Evolutionary conservation across 129 eudicot genomes (phyloP), one percentile per base, ranked within the genome.

Genomic region (Logfia minima): DNA sequence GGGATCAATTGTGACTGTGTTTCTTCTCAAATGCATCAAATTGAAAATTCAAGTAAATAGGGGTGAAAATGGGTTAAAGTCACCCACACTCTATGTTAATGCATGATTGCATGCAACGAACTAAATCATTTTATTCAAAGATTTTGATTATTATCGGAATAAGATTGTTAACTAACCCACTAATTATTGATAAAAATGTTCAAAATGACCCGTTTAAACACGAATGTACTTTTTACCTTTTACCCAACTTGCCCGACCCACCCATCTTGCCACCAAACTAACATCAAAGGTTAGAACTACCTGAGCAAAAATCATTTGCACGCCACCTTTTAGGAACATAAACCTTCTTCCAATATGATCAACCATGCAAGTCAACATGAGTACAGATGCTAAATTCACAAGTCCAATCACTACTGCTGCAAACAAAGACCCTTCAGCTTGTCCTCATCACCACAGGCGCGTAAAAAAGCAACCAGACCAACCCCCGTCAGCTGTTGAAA

Each of bases 401-500:
- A 77, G n/a, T 11, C 87, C 87, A 17, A 77, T 76, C 8, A 83
- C 51, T 0, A 86, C 32, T 0, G 90, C 81, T 3, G 78, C 85
- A 23, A 58, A 21, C 65, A 86, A 60, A 28, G 87, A 78, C 39
- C 75, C 67, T 14, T 65, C 76, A 9, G 71, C 32, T 51, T 0
- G 87, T 77, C 48, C 78, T 72, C 61, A 86, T 77, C 72, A 83
- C 65, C 51, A 80, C 87, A 0, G 90, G 90, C 0, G 85, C 87
- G n/a, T 86, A 86, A 64, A 86, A 86, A 80, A 16, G 83, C 87
- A 32, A 83, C 80, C 72, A 83, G 66, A 48, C 80, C 75, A 22
- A 86, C 73, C 52, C 90, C 90, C 0, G 87, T 83, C 22, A 86
- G 72, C 72, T 86, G 87, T 74, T 86, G 90, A 70, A 80, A 86